Conservation (phyloP, 1,139 yeast species). For the Yamadazyma spencermartinsiae region DNA sequence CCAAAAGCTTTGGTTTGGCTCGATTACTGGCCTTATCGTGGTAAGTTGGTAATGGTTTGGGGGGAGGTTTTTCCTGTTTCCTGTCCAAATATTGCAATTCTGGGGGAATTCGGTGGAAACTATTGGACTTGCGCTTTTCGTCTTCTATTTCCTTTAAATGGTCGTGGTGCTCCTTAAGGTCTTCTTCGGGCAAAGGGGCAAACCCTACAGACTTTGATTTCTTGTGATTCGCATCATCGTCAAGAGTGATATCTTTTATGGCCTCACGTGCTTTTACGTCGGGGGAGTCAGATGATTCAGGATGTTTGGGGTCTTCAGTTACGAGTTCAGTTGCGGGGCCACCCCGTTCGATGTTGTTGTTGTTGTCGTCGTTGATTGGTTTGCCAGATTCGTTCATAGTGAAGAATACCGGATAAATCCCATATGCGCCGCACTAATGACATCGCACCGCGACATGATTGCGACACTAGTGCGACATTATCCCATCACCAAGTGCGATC, state of each 20-base stretch:
- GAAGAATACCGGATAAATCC: too few relatives aligned
- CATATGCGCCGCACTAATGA: not conserved
- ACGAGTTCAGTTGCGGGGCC: too few relatives aligned
- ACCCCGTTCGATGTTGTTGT: too few relatives aligned
- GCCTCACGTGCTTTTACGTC: too few relatives aligned
- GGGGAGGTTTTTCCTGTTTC: slow-evolving; percentile 24
- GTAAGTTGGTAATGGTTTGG: slow-evolving; percentile 14
- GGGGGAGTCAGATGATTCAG: too few relatives aligned
- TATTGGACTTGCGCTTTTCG: slow-evolving; percentile 27
- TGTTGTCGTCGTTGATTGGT: too few relatives aligned
- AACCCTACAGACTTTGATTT: slow-evolving; percentile 38
- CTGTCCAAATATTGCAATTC: slow-evolving; percentile 41
- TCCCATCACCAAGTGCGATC: too few relatives aligned
- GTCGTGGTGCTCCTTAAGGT: slow-evolving; percentile 36
- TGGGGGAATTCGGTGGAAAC: slow-evolving; percentile 46
- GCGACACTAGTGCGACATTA: too few relatives aligned
- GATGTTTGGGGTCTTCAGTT: too few relatives aligned
- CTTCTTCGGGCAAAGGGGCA: slow-evolving; percentile 42
- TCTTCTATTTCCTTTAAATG: slow-evolving; percentile 26
- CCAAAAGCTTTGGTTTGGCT: slow-evolving; percentile 15
- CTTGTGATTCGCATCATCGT: too few relatives aligned
- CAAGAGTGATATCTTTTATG: too few relatives aligned
- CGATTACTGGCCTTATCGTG: slow-evolving; percentile 1
- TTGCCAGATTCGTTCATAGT: not conserved
- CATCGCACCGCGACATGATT: not conserved